Percentiles rank a stretch among this genome's conserved stretches.
These are phyloP conservation scores for Talaromyces sp. DNA, from an alignment of 2,329 filamentous ascomycete genomes.

Conservation along the genomic window DNA sequence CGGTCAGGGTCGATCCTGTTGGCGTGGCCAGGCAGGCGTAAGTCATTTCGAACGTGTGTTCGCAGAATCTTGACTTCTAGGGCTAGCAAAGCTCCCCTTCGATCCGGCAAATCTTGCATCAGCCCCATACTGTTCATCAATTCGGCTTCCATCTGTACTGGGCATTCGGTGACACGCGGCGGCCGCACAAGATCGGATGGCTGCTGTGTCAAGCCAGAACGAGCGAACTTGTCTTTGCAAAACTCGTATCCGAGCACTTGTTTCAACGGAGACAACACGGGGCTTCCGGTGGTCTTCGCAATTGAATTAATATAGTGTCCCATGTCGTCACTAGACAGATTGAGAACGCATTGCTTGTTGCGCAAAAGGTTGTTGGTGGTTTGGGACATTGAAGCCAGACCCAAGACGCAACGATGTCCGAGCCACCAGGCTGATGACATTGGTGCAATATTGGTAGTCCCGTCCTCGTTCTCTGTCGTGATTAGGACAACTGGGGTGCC, in stretches of 20 bases:
- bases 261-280: conserved; percentile 19
- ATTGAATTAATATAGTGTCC: conserved; percentile 35
- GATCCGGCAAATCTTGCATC: not conserved
- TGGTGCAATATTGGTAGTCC: conserved; percentile 41
- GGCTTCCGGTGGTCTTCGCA: conserved; percentile 38
- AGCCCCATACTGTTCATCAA: not conserved
- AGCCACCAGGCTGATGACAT: conserved; percentile 49
- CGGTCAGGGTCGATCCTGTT: conserved; percentile 44
- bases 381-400: conserved; percentile 34
- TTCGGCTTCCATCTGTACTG: not conserved
- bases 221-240: conserved; percentile 1
- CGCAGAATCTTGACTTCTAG: not conserved
- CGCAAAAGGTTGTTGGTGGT: conserved; percentile 42
- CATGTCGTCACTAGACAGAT: conserved; percentile 39
- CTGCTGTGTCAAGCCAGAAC: not conserved
- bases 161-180: not conserved
- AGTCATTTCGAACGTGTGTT: not conserved
- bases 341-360: conserved; percentile 44
- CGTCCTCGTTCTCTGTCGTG: conserved; percentile 41
- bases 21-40: conserved; percentile 17
- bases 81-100: not conserved
- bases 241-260: not conserved
- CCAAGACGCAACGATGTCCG: conserved; percentile 43
- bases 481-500: conserved; percentile 34
- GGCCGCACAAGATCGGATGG: not conserved